phyloP scores from a whole-genome alignment of 1,284 basidiomycete species.

The Exobasidium rhododendri region DNA sequence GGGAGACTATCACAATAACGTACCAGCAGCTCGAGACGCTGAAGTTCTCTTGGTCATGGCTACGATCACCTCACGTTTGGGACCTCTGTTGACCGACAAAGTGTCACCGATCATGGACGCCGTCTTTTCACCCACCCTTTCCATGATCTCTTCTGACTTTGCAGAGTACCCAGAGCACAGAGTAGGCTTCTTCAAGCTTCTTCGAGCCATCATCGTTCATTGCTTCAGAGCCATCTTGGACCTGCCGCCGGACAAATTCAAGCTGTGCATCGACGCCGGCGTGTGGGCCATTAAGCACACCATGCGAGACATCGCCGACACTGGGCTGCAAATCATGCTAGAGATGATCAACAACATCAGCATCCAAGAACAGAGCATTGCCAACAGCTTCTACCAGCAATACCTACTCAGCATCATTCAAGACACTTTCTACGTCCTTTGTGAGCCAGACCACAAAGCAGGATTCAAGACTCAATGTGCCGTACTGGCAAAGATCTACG shows the following conservation, averaged over 20 bases:
- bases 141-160: slow-evolving; percentile 99
- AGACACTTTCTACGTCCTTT: slow-evolving; percentile 95
- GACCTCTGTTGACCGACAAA: slow-evolving; percentile 72
- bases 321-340: slow-evolving; percentile 74
- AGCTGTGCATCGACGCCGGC: slow-evolving; percentile 95
- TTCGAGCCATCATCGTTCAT: slow-evolving; percentile 86
- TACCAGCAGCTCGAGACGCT: slow-evolving; percentile 87
- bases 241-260: slow-evolving; percentile 88
- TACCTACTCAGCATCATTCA: slow-evolving; percentile 91
- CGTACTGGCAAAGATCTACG: slow-evolving; percentile 80
- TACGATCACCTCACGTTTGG: slow-evolving; percentile 69
- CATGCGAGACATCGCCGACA: slow-evolving; percentile 97
- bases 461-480: slow-evolving; percentile 58
- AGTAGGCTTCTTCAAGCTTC: slow-evolving; percentile 92
- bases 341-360: slow-evolving; percentile 97
- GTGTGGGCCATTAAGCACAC: slow-evolving; percentile 99
- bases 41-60: slow-evolving; percentile 98
- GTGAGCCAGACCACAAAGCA: slow-evolving; percentile 97
- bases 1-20: slow-evolving; percentile 92
- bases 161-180: slow-evolving; percentile 97
- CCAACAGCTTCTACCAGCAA: slow-evolving; percentile 80
- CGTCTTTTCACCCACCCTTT: slow-evolving; percentile 90
- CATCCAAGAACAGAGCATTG: slow-evolving; percentile 70
- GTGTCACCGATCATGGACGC: slow-evolving; percentile 94
- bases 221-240: slow-evolving; percentile 95